Base-by-base conservation (phyloP, 768 basidiomycete species). In the Myochromella boudieri region DNA sequence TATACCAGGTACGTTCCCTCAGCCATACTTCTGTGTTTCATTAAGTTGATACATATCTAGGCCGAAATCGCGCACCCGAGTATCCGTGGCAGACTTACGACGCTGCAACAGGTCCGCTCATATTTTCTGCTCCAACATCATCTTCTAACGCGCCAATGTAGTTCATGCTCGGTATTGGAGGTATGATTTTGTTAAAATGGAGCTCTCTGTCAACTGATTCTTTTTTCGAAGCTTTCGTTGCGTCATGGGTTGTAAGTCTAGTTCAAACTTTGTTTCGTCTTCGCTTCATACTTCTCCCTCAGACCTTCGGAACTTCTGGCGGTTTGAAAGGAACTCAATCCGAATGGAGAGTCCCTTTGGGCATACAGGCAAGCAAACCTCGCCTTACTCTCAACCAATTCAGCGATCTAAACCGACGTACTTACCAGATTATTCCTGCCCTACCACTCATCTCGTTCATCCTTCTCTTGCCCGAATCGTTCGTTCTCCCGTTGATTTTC, bases 11-110 rank as follows among this genome's bases (percentile, higher is more conserved):
- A 41, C 6, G 21, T 21, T 15, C 29, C 4, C 6, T 28, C 25
- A 18, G 11, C 14, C 3, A 6, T 6, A 34, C 18, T 42, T 4
- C 17, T 18, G 8, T 9, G 4, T 3, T 17, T 18, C 18, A 28
- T 37, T 48, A 17, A 48, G 14, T 9, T 42, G 12, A 12, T 38
- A 3, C 15, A 38, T 14, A 4, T 20, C 4, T 29, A 70, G 64
- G 74, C 79, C 14, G 79, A 81, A 61, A 81, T 82, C 41, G 76
- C 78, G 1, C 77, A 78, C 48, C 77, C 78, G 0, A 74, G 72
- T 62, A 79, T 78, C 33, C 68, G 77, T n/a, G 78, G 78, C 8
- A 67, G 76, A 14, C 63, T 79, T 29, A 79, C 75, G 2, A 78
- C 77, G 3, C 61, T 80, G 25, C 77, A 79, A 58, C 77, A 77